Base-by-base conservation (phyloP, 2,329 filamentous ascomycete genomes). In the Diplodia intermedia region DNA sequence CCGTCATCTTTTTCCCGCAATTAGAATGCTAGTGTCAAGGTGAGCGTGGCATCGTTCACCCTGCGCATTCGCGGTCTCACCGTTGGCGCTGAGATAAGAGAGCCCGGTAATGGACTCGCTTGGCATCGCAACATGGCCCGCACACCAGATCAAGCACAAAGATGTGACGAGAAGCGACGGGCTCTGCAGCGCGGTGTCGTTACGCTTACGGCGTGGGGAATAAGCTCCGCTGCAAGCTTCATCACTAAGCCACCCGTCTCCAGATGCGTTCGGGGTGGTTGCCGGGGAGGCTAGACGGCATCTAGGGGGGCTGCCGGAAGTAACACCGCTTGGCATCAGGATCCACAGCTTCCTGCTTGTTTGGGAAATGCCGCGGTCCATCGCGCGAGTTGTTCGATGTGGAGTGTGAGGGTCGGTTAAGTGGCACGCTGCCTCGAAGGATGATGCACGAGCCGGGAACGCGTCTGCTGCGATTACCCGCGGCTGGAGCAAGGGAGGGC, bases 131-230 rank as follows among this genome's bases (percentile, higher is more conserved):
- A 33, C 31, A 33, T 33, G 31, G 26, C 50, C 23, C 50, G 23
- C 50, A 53, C 18, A 29, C 26, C 20, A 29, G 23, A 18, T 29
- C 23, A 18, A 26, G 23, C 14, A 20, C 54, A 36, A 36, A 1
- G 36, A 38, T 38, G 18, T 29, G 14, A 7, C 8, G 15, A 23
- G 20, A 20, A 23, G 38, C 38, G 56, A 60, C 12, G 23, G n/a
- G 40, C 43, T 38, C 12, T 20, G 31, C 36, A 36, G 20, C 33
- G 31, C 36, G 9, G 40, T 15, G 14, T 43, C 2, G 40, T 15
- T 9, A 18, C 23, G 56, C 56, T 60, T 60, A 60, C 56, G 56
- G 3, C n/a, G 38, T 60, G 56, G 56, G 56, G 56, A 47, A 47
- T 11, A 4, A 43, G 38, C 56, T 40, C 56, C 56, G 56, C 56